Percentiles rank a stretch among this genome's conserved stretches.
Evolutionary conservation across 2,329 filamentous ascomycete species (phyloP).

Genomic region (Fusarium buharicum): DNA sequence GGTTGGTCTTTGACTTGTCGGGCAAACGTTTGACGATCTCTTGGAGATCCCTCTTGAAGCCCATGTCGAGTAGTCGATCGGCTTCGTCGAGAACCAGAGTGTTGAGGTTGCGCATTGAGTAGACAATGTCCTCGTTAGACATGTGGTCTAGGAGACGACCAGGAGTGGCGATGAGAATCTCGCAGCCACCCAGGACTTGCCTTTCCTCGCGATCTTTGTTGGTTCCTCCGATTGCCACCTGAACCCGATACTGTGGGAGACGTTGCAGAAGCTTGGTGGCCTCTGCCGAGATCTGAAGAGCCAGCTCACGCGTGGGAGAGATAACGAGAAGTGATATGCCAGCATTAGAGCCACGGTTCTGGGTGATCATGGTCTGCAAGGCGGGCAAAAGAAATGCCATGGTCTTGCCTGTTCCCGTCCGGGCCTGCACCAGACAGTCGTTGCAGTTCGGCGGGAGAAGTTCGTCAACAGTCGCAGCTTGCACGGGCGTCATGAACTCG

Average conservation of each 20-base stretch:
- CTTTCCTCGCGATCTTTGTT: slow-evolving; percentile 79
- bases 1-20: slow-evolving; percentile 64
- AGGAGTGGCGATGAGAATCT: slow-evolving; percentile 84
- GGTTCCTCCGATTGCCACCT: slow-evolving; percentile 80
- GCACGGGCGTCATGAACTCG: slow-evolving; percentile 65
- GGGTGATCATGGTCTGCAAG: slow-evolving; percentile 76
- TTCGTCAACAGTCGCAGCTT: slow-evolving; percentile 61
- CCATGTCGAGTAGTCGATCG: slow-evolving; percentile 82
- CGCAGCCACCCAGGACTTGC: slow-evolving; percentile 76
- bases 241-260: slow-evolving; percentile 78
- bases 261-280: slow-evolving; percentile 76
- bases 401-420: slow-evolving; percentile 89
- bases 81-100: slow-evolving; percentile 87
- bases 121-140: slow-evolving; percentile 74
- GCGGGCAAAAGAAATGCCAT: slow-evolving; percentile 85
- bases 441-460: slow-evolving; percentile 57
- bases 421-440: slow-evolving; percentile 79
- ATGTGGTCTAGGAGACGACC: slow-evolving; percentile 83
- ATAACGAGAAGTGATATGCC: slow-evolving; percentile 71
- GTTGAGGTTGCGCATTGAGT: slow-evolving; percentile 74
- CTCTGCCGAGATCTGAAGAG: slow-evolving; percentile 76
- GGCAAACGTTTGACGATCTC: slow-evolving; percentile 80
- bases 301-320: slow-evolving; percentile 76
- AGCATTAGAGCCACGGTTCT: slow-evolving; percentile 46
- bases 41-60: slow-evolving; percentile 82